Percentiles rank a stretch among this genome's conserved stretches.
These are phyloP conservation scores for Termitomyces sp. DNA, from an alignment of 768 basidiomycete genomes.

Conservation along the genomic window DNA sequence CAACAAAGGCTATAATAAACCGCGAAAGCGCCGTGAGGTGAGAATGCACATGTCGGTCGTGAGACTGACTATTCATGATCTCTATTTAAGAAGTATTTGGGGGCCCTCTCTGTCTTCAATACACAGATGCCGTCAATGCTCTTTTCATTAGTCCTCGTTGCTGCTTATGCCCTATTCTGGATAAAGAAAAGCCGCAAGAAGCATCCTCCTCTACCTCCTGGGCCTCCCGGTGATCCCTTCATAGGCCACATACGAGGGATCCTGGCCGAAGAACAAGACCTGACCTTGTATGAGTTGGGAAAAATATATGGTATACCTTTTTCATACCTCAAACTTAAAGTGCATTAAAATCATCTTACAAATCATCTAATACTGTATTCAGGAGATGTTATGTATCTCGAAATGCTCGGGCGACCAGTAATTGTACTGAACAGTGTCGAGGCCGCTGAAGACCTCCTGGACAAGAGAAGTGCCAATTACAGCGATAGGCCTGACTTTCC, in stretches of 20 bases:
- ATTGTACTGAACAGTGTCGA: slow-evolving; percentile 30
- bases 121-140: neutral
- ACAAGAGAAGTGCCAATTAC: slow-evolving; percentile 35
- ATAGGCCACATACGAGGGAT: slow-evolving; percentile 31
- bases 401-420: slow-evolving; percentile 17
- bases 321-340: too few relatives aligned
- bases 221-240: slow-evolving; percentile 33
- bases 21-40: too few relatives aligned
- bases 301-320: slow-evolving; percentile 26
- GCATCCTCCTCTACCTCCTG: slow-evolving; percentile 19
- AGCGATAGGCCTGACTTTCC: slow-evolving; percentile 22
- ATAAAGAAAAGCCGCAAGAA: neutral
- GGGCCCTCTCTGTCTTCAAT: neutral
- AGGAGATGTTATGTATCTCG: slow-evolving; percentile 12
- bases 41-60: too few relatives aligned
- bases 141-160: neutral
- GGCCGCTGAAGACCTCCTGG: slow-evolving; percentile 36
- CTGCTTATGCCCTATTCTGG: neutral
- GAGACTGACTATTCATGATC: too few relatives aligned
- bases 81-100: neutral
- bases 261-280: slow-evolving; percentile 20
- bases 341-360: neutral
- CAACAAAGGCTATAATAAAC: too few relatives aligned
- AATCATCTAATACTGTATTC: neutral
- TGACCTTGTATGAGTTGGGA: slow-evolving; percentile 24